Percentiles rank a stretch among this genome's conserved stretches.
Evolutionary conservation across 1,284 basidiomycete genomes (phyloP).

Genomic region (Fomitiporia mediterranea): DNA sequence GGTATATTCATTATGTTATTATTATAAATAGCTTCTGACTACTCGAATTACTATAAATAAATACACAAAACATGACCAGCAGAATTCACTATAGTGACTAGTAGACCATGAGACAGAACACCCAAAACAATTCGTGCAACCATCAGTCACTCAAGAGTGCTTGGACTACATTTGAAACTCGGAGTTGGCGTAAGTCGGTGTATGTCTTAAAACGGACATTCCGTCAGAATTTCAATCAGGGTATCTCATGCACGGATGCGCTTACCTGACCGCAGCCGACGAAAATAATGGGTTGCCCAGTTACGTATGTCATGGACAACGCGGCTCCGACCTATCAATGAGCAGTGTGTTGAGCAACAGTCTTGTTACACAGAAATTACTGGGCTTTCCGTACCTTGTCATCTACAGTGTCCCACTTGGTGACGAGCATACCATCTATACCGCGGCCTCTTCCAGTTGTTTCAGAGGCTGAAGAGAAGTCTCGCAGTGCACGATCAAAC

Average conservation of each 20-base stretch:
- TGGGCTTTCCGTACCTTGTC: constrained; percentile 65
- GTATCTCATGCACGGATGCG: constrained; percentile 16
- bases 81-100: background rate
- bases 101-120: background rate
- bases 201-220: constrained; percentile 67
- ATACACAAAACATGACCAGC: background rate
- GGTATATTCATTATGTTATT: background rate
- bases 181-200: constrained; percentile 85
- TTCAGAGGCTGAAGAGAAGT: constrained; percentile 75
- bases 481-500: constrained; percentile 86
- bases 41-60: background rate
- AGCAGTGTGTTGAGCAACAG: constrained; percentile 20
- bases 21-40: background rate
- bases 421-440: constrained; percentile 94
- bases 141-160: constrained; percentile 75
- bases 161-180: constrained; percentile 90
- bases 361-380: background rate
- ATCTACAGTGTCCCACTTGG: constrained; percentile 97
- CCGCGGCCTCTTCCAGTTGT: constrained; percentile 71
- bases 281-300: constrained; percentile 93
- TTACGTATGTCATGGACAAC: constrained; percentile 95
- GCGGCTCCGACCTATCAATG: constrained; percentile 86
- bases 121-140: background rate
- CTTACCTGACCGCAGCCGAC: constrained; percentile 92
- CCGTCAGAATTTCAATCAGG: constrained; percentile 11